Percentiles rank a stretch among this genome's conserved stretches.
These are phyloP conservation scores for Chlamydomonas sp. DNA, from an alignment of 139 green algal species.

Conservation along the genomic window DNA sequence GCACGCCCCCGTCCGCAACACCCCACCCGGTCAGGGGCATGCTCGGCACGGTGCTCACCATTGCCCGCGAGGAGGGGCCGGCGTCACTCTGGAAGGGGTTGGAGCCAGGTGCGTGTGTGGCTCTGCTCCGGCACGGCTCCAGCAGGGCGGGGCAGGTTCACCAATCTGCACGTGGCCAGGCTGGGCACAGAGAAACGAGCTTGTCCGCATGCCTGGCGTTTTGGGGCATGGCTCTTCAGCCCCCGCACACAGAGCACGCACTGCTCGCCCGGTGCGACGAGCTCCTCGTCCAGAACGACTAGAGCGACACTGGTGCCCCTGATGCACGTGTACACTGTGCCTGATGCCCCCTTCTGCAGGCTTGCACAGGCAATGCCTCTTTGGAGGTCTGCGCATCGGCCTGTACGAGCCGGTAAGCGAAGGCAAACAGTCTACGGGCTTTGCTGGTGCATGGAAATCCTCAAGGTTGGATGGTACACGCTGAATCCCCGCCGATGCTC, in stretches of 20 bases:
- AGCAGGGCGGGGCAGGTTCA: no score
- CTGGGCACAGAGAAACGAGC: no score
- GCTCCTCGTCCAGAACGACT: no score
- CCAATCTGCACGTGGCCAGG: no score
- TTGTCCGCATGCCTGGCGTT: no score
- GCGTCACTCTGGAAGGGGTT: constrained; percentile 95
- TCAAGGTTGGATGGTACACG: no score
- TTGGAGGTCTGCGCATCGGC: constrained; percentile 96
- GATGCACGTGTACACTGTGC: not conserved
- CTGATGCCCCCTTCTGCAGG: constrained; percentile 54
- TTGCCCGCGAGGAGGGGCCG: constrained; percentile 92
- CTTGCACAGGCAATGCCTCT: constrained; percentile 95
- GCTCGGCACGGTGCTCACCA: constrained; percentile 89
- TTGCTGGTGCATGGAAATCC: no score
- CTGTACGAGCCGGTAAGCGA: constrained; percentile 94
- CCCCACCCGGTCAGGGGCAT: constrained; percentile 72
- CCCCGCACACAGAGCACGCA: not conserved
- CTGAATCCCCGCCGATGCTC: no score
- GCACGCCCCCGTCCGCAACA: no score
- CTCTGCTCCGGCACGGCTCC: not conserved
- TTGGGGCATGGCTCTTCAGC: no score
- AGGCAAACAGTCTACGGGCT: not conserved
- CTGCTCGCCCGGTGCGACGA: not conserved
- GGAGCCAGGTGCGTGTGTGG: constrained; percentile 73
- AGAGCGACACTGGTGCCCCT: not conserved